Conservation (phyloP, 441 rosid genomes). For the Melastoma candidum region DNA sequence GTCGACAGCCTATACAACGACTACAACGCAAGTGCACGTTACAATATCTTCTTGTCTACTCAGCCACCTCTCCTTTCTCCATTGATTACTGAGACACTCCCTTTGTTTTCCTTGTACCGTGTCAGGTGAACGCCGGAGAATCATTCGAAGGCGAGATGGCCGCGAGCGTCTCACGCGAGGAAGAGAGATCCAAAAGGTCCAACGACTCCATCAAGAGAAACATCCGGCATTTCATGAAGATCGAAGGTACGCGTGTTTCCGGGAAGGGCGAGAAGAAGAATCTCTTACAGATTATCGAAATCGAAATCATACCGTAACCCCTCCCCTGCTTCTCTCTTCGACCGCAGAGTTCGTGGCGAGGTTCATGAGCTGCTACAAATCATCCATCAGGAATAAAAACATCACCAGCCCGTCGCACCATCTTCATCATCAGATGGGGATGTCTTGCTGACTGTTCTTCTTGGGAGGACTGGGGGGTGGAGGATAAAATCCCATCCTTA, state of each 20-base stretch:
- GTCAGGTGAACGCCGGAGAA: constrained; percentile 17
- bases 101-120: not conserved
- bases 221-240: constrained; percentile 25
- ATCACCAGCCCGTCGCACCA: not conserved
- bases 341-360: constrained; percentile 40
- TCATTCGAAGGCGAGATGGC: constrained; percentile 17
- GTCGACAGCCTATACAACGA: constrained; percentile 26
- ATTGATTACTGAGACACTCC: not conserved
- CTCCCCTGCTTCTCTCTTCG: not conserved
- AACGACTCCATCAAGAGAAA: constrained; percentile 19
- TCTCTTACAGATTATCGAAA: not conserved
- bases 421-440: constrained; percentile 1
- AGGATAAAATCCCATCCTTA: no score
- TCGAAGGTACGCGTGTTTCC: constrained; percentile 33
- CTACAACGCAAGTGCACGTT: constrained; percentile 21
- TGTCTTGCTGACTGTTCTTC: not conserved
- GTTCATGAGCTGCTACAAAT: constrained; percentile 50
- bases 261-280: not conserved
- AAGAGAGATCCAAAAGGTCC: constrained; percentile 17
- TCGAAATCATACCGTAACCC: no score
- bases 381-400: constrained; percentile 2
- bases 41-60: not conserved
- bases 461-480: not conserved
- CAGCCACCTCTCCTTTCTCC: not conserved
- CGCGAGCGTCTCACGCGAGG: not conserved